Percentiles rank a stretch among this genome's conserved stretches.
Conservation (phyloP, 495 filamentous ascomycete genomes). For the Filosporella fistucella region DNA sequence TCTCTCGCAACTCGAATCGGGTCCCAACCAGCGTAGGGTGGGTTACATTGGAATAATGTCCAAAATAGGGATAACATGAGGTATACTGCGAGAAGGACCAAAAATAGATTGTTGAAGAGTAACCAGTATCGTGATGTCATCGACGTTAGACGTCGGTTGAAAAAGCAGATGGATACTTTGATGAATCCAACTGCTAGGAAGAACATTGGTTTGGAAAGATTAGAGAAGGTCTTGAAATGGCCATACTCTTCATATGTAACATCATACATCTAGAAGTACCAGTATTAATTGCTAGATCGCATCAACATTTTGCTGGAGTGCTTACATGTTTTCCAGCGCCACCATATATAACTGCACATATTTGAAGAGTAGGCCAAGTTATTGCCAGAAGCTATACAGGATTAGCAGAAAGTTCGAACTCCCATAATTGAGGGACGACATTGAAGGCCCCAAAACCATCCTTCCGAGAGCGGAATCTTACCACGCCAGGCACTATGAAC, state of each 20-base stretch:
- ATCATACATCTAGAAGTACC: conserved; percentile 15
- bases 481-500: conserved; percentile 3
- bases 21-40: conserved; percentile 4
- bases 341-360: conserved; percentile 11
- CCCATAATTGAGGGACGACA: too few species aligned
- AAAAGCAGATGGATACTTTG: conserved; percentile 24
- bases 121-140: conserved; percentile 20
- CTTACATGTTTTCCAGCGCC: conserved; percentile 16
- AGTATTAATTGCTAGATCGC: neutral
- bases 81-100: conserved; percentile 14
- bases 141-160: conserved; percentile 24
- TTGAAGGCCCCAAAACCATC: too few species aligned
- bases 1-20: conserved; percentile 1
- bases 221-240: conserved; percentile 6
- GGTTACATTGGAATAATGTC: conserved; percentile 17
- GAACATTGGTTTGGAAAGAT: conserved; percentile 12
- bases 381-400: neutral
- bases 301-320: neutral
- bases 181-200: conserved; percentile 19
- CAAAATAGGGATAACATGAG: conserved; percentile 16
- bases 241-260: conserved; percentile 18
- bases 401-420: neutral
- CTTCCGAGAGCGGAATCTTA: neutral
- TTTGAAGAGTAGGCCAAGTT: conserved; percentile 2
- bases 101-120: conserved; percentile 18